Evolutionary conservation across 2,329 filamentous ascomycete genomes (phyloP), one percentile per base, ranked within the genome.

Genomic region (Emmonsia crescens): DNA sequence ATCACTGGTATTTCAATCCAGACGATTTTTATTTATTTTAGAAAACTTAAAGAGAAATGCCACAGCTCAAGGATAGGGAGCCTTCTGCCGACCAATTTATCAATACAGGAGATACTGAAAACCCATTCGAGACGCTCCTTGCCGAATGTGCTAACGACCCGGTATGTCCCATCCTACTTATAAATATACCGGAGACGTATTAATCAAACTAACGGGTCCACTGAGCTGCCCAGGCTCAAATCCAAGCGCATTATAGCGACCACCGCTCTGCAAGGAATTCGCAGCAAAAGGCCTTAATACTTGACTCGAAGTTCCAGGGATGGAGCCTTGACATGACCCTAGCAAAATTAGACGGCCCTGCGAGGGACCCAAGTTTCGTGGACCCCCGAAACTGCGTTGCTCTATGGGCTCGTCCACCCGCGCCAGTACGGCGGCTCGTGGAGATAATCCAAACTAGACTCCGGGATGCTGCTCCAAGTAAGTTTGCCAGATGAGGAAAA

Each of bases 381-480:
- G 93, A 97, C 71, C 83, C 84, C 49, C 81, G 93, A 48, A 82
- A 96, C 69, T 95, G 92, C 71, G 79, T 96, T 12, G 89, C 91
- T 0, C 86, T 96, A 70, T 96, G 91, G 91, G 90, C 89, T 3
- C 82, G 92, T 6, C 93, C 93, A 19, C 89, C 92, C 0, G 76
- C 83, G 54, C 84, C 87, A 66, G 79, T 96, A 21, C 79, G 87
- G 54, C 76, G 81, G 24, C 76, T 97, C 62, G 84, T 93, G 2
- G 75, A 77, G 1, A 81, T 82, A 61, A 76, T 96, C 36, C 93
- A 96, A 74, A 73, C 80, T 57, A 81, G 84, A 68, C 77, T 95
- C 56, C 78, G 80, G 61, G 75, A 79, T 24, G 81, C 84, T 24
- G 86, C 87, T 16, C 89, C 90, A 42, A 83, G 91, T 94, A 78